Conservation (phyloP, 495 filamentous ascomycete genomes). For the Usnea hakonensis region DNA sequence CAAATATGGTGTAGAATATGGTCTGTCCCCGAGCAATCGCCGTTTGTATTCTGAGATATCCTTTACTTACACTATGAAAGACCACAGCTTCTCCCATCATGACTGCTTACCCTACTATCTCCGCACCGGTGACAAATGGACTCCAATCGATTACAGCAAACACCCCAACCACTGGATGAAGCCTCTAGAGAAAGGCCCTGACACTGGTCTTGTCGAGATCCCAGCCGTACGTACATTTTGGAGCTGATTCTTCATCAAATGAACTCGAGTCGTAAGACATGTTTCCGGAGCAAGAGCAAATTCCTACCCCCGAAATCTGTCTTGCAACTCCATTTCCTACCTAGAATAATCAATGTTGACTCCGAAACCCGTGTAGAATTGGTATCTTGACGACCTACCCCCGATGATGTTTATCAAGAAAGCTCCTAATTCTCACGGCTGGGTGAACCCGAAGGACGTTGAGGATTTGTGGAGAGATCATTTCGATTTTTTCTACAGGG, state of each 20-base stretch:
- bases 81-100: constrained; percentile 58
- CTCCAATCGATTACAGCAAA: constrained; percentile 53
- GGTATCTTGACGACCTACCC: constrained; percentile 61
- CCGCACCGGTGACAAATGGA: constrained; percentile 54
- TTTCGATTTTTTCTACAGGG: constrained; percentile 62
- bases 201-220: constrained; percentile 56
- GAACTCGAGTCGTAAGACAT: too few species aligned
- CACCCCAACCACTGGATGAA: constrained; percentile 61
- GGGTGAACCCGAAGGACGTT: constrained; percentile 52
- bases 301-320: too few species aligned
- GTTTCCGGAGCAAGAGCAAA: too few species aligned
- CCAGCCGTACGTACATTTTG: too few species aligned
- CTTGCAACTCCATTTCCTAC: too few species aligned
- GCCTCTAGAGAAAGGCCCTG: constrained; percentile 45
- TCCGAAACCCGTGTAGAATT: too few species aligned
- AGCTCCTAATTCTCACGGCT: constrained; percentile 50
- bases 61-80: constrained; percentile 7
- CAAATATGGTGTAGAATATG: constrained; percentile 60
- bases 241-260: too few species aligned
- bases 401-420: constrained; percentile 59
- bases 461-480: constrained; percentile 57
- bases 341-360: too few species aligned
- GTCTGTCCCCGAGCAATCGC: constrained; percentile 3
- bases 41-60: background rate
- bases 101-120: constrained; percentile 61